Conservation (phyloP, 2,329 filamentous ascomycete species). For the Lasiodiplodia theobromae region DNA sequence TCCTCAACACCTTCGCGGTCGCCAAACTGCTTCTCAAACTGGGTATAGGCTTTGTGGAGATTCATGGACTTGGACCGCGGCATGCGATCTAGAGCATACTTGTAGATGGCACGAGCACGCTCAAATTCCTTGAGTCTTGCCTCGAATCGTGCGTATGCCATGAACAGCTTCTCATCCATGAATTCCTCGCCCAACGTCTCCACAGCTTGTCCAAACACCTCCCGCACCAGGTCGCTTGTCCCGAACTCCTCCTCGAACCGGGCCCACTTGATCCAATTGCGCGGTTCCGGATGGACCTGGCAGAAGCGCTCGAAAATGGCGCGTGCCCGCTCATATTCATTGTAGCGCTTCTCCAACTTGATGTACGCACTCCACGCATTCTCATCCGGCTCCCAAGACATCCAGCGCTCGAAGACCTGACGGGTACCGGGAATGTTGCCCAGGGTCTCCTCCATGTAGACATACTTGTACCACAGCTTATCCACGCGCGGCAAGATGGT, state of each 20-base stretch:
- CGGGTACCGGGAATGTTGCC: constrained; percentile 91
- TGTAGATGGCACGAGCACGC: constrained; percentile 92
- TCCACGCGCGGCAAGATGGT: constrained; percentile 89
- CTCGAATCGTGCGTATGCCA: constrained; percentile 94
- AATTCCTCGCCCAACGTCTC: constrained; percentile 93
- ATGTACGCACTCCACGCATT: constrained; percentile 95
- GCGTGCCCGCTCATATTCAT: constrained; percentile 87
- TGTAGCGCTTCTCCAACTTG: constrained; percentile 94
- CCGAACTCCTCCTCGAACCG: constrained; percentile 96
- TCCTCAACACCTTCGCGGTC: constrained; percentile 93
- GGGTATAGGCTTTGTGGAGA: constrained; percentile 93
- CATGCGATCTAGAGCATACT: constrained; percentile 91
- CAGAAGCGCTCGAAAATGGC: constrained; percentile 91
- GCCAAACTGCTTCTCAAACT: constrained; percentile 97
- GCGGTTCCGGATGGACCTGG: constrained; percentile 88
- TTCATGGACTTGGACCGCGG: constrained; percentile 83
- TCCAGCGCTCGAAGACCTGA: constrained; percentile 97
- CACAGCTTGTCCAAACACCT: constrained; percentile 88
- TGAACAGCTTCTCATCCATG: constrained; percentile 94
- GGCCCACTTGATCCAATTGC: constrained; percentile 99
- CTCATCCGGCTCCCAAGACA: constrained; percentile 98
- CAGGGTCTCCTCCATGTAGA: constrained; percentile 98
- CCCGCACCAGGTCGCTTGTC: constrained; percentile 87
- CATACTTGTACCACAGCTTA: constrained; percentile 99
- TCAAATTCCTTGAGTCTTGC: constrained; percentile 95